Conservation (phyloP, 164 flowering plant species). For the grape (Vitis vinifera) region DNA sequence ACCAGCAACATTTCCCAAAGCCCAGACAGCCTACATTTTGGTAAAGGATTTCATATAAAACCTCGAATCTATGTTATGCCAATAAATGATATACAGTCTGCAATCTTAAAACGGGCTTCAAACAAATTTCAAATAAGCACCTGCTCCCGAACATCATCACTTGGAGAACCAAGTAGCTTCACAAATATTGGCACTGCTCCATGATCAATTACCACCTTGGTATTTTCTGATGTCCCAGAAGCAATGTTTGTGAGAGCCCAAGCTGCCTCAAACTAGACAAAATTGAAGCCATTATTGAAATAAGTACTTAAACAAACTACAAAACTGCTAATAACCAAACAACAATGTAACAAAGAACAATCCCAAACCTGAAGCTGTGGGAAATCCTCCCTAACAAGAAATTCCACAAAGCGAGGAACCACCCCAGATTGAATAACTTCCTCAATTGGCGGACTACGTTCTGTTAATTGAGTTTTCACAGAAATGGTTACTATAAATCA, state of each 20-base stretch:
- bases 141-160: slow-evolving; percentile 80
- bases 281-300: not conserved
- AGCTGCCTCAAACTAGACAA: slow-evolving; percentile 75
- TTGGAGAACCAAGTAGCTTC: slow-evolving; percentile 65
- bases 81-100: not conserved
- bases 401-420: slow-evolving; percentile 76
- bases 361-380: slow-evolving; percentile 64
- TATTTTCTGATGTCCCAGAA: slow-evolving; percentile 72
- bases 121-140: slow-evolving; percentile 19
- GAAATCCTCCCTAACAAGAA: slow-evolving; percentile 59
- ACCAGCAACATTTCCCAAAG: slow-evolving; percentile 84
- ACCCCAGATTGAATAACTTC: slow-evolving; percentile 75
- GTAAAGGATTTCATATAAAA: not conserved
- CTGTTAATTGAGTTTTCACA: slow-evolving; percentile 21
- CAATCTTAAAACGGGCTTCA: not conserved
- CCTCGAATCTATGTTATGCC: not conserved
- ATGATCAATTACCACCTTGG: slow-evolving; percentile 72
- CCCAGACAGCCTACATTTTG: slow-evolving; percentile 71
- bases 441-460: slow-evolving; percentile 69
- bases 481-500: not conserved
- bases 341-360: not conserved
- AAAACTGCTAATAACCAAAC: not conserved
- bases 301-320: not conserved
- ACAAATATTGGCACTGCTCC: slow-evolving; percentile 81
- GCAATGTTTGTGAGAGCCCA: slow-evolving; percentile 86